These are phyloP conservation scores for Leucosporidium creatinivorum DNA, from an alignment of 768 basidiomycete genomes.

Conservation along the genomic window DNA sequence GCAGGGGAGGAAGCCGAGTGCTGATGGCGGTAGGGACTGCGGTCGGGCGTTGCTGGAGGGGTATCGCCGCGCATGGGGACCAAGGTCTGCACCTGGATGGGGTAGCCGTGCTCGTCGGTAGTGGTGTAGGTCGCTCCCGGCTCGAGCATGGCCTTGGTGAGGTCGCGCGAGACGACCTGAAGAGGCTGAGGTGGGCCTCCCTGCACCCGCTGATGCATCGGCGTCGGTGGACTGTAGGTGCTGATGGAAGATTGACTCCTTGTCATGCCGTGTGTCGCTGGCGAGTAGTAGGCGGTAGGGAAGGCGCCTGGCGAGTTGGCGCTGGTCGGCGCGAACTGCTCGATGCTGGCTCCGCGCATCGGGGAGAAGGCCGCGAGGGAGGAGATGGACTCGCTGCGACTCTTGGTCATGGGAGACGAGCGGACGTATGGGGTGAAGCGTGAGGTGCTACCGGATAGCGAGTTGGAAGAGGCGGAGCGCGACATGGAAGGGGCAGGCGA, in stretches of 20 bases:
- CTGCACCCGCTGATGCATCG: neutral
- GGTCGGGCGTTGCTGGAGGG: neutral
- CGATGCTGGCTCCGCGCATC: constrained; percentile 4
- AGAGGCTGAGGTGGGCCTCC: neutral
- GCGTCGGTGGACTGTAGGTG: neutral
- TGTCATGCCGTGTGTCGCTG: neutral
- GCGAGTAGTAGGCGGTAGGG: constrained; percentile 1
- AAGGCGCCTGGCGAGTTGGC: neutral
- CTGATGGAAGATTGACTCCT: constrained; percentile 9
- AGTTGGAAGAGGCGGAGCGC: constrained; percentile 14
- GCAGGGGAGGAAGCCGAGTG: constrained; percentile 18
- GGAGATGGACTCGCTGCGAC: constrained; percentile 23
- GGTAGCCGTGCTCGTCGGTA: neutral
- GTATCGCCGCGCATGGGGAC: neutral
- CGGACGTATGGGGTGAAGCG: constrained; percentile 28
- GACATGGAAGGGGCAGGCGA: constrained; percentile 4
- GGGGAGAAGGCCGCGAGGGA: constrained; percentile 6
- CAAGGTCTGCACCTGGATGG: neutral
- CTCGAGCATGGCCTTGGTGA: neutral
- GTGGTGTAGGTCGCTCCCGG: neutral
- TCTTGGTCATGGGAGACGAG: constrained; percentile 16
- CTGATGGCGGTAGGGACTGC: constrained; percentile 2
- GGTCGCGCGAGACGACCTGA: constrained; percentile 4
- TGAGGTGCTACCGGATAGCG: constrained; percentile 4
- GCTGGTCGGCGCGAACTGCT: neutral